Conservation (phyloP, 2,329 filamentous ascomycete genomes). For the Colletotrichum sublineola region DNA sequence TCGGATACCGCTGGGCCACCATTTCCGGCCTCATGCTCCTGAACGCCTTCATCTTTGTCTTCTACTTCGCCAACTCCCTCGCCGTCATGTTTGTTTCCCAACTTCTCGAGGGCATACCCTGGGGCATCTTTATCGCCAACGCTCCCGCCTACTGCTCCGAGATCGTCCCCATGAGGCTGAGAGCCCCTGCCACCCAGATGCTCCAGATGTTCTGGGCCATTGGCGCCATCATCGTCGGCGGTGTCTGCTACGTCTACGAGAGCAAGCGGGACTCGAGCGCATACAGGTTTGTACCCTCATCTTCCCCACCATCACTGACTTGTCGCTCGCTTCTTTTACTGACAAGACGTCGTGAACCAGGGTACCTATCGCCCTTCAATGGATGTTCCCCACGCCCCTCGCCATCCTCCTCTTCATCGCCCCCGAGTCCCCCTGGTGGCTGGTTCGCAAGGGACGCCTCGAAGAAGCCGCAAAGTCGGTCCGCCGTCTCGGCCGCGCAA, state of each 20-base stretch:
- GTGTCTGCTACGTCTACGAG: slow-evolving; percentile 68
- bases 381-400: slow-evolving; percentile 70
- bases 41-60: slow-evolving; percentile 70
- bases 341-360: slow-evolving; percentile 51
- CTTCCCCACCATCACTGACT: slow-evolving; percentile 33
- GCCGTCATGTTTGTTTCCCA: slow-evolving; percentile 65
- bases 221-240: slow-evolving; percentile 71
- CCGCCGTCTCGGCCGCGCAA: slow-evolving; percentile 58
- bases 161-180: slow-evolving; percentile 70
- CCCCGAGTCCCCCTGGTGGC: slow-evolving; percentile 68
- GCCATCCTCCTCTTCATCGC: slow-evolving; percentile 64
- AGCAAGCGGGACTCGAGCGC: slow-evolving; percentile 44
- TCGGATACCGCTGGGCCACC: slow-evolving; percentile 72
- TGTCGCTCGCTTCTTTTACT: slow-evolving; percentile 46
- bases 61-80: slow-evolving; percentile 60
- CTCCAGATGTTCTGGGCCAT: slow-evolving; percentile 77
- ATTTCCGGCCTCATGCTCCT: slow-evolving; percentile 67
- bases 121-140: slow-evolving; percentile 77
- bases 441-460: slow-evolving; percentile 65
- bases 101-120: slow-evolving; percentile 72
- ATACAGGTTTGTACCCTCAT: slow-evolving; percentile 32
- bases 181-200: slow-evolving; percentile 72
- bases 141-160: slow-evolving; percentile 73
- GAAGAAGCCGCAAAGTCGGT: slow-evolving; percentile 60
- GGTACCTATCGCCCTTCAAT: slow-evolving; percentile 68